Base-by-base conservation (phyloP, 257 asterid genomes). In the Mentha longifolia region DNA sequence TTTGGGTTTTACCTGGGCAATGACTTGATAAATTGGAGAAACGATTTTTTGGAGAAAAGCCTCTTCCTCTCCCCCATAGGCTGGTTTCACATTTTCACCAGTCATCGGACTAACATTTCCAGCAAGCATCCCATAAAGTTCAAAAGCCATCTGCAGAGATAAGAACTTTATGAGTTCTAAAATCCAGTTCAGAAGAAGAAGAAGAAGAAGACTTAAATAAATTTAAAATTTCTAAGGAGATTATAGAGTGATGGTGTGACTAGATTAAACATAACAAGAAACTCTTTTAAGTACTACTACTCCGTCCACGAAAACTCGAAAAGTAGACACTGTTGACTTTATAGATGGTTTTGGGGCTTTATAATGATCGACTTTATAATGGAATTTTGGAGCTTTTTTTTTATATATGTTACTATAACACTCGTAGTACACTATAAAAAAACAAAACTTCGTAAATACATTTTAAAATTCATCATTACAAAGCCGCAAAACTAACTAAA, bases 51-150 rank as follows among this genome's bases (percentile, higher is more conserved):
- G 81, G 65, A 95, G 81, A 76, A 92, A 95, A 76, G 97, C 97
- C 85, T 95, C 99, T 78, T 95, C 98, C 76, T 92, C 98, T 72
- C 98, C 99, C 74, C 99, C 99, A 80, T 95, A 95, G 54, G 99
- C 98, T 58, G 98, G 99, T 86, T 95, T 95, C 76, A 95, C 95
- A 83, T 95, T 88, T 83, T 95, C 99, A 9, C 99, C 99, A 6
- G 98, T 95, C 93, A 81, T 89, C 49, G 97, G 93, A 77, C 99
- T 95, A 60, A 95, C 99, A 85, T 92, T 95, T 77, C 98, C 98
- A 71, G 98, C 97, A 55, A 95, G 98, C 98, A 95, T 87, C 39
- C 99, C 98, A 80, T 92, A 95, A 61, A 92, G 96, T 76, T 94
- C 97, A 82, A 94, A 94, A 42, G 99, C 99, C 97, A 91, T 91